These are phyloP conservation scores for Tieghemostelium lacteum DNA, from an alignment of 78 protist genomes.

Conservation along the genomic window DNA sequence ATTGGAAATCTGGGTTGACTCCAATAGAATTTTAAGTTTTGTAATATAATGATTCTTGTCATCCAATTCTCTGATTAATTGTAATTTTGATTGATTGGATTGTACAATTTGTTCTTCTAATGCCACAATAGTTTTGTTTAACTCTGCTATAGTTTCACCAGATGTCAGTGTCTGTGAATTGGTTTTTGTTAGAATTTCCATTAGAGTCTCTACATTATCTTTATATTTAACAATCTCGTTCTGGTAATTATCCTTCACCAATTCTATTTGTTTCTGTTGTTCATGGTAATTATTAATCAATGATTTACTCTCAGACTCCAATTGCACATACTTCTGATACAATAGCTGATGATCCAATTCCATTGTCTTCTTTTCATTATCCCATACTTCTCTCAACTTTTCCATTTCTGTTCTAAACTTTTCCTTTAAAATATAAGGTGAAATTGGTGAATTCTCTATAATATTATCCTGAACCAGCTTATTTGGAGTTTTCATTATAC, in stretches of 20 bases:
- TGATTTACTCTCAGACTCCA: background rate
- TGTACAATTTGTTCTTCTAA: background rate
- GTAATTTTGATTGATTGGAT: background rate
- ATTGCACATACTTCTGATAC: background rate
- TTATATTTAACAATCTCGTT: background rate
- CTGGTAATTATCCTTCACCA: background rate
- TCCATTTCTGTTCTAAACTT: background rate
- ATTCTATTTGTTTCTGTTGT: background rate
- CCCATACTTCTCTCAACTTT: background rate
- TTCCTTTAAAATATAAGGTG: background rate
- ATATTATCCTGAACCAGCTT: background rate
- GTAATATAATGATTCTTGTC: conserved; percentile 34
- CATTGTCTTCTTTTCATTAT: background rate
- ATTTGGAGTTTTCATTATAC: background rate
- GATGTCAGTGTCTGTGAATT: background rate
- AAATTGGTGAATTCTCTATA: background rate
- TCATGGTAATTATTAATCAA: background rate
- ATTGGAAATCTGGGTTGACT: background rate
- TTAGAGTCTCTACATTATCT: background rate
- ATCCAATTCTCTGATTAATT: conserved; percentile 1
- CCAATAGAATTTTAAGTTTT: background rate
- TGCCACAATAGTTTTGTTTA: background rate
- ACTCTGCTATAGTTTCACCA: background rate
- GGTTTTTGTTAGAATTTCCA: background rate
- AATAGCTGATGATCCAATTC: background rate